Conservation (phyloP, 2,329 filamentous ascomycete genomes). For the Alternaria metachromatica region DNA sequence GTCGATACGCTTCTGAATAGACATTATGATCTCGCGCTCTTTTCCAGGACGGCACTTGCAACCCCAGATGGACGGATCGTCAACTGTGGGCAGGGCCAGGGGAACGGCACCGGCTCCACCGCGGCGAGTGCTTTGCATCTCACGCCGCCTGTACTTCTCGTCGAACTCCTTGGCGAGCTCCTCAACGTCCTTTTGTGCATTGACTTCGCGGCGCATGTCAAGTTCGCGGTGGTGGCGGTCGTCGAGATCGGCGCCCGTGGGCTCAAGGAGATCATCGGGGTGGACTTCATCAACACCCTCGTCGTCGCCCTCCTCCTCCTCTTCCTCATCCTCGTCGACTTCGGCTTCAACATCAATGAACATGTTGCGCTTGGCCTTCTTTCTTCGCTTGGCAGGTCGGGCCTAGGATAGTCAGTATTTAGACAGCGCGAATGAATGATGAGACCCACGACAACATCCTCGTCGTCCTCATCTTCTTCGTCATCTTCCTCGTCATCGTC, state of each 20-base stretch:
- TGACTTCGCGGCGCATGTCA: slow-evolving; percentile 87
- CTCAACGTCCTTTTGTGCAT: slow-evolving; percentile 89
- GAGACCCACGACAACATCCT: slow-evolving; percentile 50
- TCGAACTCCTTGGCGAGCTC: slow-evolving; percentile 83
- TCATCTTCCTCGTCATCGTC: slow-evolving; percentile 67
- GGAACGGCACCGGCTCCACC: slow-evolving; percentile 41
- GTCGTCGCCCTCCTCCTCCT: slow-evolving; percentile 82
- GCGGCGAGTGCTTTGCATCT: slow-evolving; percentile 41
- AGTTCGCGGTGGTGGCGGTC: slow-evolving; percentile 93
- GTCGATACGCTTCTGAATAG: slow-evolving; percentile 86
- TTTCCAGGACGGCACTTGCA: slow-evolving; percentile 94
- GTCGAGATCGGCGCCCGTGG: slow-evolving; percentile 78
- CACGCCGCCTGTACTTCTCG: slow-evolving; percentile 83
- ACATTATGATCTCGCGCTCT: slow-evolving; percentile 87
- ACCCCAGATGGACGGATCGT: slow-evolving; percentile 96
- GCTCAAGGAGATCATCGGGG: slow-evolving; percentile 85
- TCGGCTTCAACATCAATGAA: slow-evolving; percentile 99
- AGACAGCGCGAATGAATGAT: not conserved
- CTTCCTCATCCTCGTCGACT: slow-evolving; percentile 86
- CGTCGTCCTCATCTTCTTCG: slow-evolving; percentile 68
- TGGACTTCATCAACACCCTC: slow-evolving; percentile 89
- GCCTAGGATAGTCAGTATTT: slow-evolving; percentile 54
- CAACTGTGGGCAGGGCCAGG: slow-evolving; percentile 86
- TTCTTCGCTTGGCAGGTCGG: slow-evolving; percentile 79
- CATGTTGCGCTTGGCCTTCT: slow-evolving; percentile 75